Percentiles rank a stretch among this genome's conserved stretches.
Conservation (phyloP, 2,329 filamentous ascomycete genomes). For the Cercospora zeina region DNA sequence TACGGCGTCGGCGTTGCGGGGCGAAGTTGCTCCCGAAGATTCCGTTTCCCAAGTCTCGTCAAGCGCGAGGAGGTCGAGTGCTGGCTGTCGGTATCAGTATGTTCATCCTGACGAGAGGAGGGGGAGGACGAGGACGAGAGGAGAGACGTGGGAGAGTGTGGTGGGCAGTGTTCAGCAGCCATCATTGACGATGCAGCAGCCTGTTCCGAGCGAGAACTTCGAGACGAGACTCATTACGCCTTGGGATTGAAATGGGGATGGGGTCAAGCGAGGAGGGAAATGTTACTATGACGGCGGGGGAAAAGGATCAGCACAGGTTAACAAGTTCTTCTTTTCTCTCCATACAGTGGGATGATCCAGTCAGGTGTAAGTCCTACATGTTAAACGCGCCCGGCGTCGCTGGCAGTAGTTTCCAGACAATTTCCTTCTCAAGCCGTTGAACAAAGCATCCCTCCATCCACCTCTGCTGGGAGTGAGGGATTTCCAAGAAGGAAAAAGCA, state of each 20-base stretch:
- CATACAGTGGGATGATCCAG: conserved; percentile 7
- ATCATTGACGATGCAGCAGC: neutral
- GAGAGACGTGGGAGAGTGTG: conserved; percentile 4
- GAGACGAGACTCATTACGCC: conserved; percentile 18
- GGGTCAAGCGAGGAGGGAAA: neutral
- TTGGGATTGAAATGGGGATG: neutral
- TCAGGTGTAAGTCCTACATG: conserved; percentile 14
- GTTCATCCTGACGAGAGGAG: conserved; percentile 15
- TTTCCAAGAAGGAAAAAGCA: neutral
- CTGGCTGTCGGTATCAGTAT: neutral
- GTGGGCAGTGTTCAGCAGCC: neutral
- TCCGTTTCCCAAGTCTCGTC: conserved; percentile 19
- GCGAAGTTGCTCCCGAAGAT: conserved; percentile 5
- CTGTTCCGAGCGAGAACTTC: neutral
- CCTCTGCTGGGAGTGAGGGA: neutral
- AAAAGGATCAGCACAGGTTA: neutral
- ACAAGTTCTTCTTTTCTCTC: neutral
- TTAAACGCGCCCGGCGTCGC: neutral
- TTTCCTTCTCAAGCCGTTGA: neutral
- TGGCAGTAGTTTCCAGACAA: conserved; percentile 12
- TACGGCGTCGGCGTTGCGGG: neutral
- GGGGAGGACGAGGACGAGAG: conserved; percentile 15
- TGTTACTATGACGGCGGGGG: neutral
- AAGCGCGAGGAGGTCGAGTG: neutral
- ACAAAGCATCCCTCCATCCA: neutral